Percentiles rank a stretch among this genome's conserved stretches.
Evolutionary conservation across 148 eudicot genomes (phyloP).

Genomic region (Rhododendron mucronatum): DNA sequence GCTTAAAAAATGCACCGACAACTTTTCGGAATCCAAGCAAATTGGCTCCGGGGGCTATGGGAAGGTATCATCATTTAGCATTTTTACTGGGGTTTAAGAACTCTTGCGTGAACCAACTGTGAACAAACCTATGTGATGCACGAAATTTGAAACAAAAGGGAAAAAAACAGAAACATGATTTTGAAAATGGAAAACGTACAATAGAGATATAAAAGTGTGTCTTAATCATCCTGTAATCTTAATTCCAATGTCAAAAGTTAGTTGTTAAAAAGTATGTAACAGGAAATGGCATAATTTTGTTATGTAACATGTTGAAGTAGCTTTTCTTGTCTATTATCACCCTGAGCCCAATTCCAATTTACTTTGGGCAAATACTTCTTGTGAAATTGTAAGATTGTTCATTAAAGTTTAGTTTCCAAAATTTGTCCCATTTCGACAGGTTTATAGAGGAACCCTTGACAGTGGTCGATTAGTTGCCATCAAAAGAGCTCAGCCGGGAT

Average conservation of each 20-base stretch:
- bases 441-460: conserved; percentile 48
- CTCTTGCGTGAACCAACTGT: not conserved
- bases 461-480: conserved; percentile 46
- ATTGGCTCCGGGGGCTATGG: conserved; percentile 28
- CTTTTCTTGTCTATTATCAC: not conserved
- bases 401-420: not conserved
- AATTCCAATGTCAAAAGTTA: not conserved
- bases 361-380: not conserved
- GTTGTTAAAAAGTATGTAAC: not conserved
- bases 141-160: not conserved
- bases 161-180: not conserved
- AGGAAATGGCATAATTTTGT: not conserved
- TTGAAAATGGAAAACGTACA: not conserved
- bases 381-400: not conserved
- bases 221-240: not conserved
- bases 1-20: conserved; percentile 38
- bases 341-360: not conserved
- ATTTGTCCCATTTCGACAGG: conserved; percentile 12
- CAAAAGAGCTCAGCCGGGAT: conserved; percentile 54
- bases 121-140: not conserved
- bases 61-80: not conserved
- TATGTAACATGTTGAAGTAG: not conserved
- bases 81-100: conserved; percentile 13
- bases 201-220: not conserved
- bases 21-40: conserved; percentile 39